phyloP scores from a whole-genome alignment of 148 eudicot species.

The Gaultheria prostrata region DNA sequence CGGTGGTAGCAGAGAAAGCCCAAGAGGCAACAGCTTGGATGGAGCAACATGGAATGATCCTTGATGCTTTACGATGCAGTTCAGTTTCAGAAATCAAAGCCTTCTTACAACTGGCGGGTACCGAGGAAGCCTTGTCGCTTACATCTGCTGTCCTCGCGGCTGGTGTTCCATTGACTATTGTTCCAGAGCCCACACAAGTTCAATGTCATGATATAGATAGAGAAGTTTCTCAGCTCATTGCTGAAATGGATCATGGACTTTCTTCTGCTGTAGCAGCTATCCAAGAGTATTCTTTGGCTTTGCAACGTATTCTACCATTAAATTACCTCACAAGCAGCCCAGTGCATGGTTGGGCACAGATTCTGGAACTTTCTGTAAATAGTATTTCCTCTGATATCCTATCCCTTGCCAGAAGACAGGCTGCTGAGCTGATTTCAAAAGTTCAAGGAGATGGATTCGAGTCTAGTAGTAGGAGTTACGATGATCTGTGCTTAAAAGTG shows the following conservation, averaged over 20 bases:
- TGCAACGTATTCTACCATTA: constrained; percentile 79
- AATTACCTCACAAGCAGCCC: constrained; percentile 96
- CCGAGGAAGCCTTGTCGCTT: constrained; percentile 64
- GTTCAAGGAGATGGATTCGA: constrained; percentile 44
- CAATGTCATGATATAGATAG: constrained; percentile 88
- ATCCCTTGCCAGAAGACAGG: constrained; percentile 68
- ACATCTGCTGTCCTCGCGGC: constrained; percentile 78
- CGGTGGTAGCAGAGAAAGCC: constrained; percentile 66
- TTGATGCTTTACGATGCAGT: constrained; percentile 84
- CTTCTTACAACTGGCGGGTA: constrained; percentile 46
- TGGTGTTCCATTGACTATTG: constrained; percentile 87
- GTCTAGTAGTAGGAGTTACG: constrained; percentile 44
- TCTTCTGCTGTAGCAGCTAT: constrained; percentile 66
- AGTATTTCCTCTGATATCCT: constrained; percentile 66
- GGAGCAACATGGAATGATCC: constrained; percentile 82
- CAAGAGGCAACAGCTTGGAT: constrained; percentile 82
- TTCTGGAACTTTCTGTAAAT: constrained; percentile 62
- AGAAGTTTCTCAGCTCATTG: constrained; percentile 67
- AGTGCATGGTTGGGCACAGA: constrained; percentile 85
- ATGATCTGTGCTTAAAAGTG: constrained; percentile 59
- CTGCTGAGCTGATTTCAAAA: constrained; percentile 66
- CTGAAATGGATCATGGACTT: constrained; percentile 75
- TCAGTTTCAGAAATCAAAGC: constrained; percentile 60
- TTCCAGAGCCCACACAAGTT: constrained; percentile 97
- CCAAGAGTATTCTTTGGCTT: constrained; percentile 77